phyloP scores from a whole-genome alignment of 2,329 filamentous ascomycete species.

The Metarhizium brunneum region DNA sequence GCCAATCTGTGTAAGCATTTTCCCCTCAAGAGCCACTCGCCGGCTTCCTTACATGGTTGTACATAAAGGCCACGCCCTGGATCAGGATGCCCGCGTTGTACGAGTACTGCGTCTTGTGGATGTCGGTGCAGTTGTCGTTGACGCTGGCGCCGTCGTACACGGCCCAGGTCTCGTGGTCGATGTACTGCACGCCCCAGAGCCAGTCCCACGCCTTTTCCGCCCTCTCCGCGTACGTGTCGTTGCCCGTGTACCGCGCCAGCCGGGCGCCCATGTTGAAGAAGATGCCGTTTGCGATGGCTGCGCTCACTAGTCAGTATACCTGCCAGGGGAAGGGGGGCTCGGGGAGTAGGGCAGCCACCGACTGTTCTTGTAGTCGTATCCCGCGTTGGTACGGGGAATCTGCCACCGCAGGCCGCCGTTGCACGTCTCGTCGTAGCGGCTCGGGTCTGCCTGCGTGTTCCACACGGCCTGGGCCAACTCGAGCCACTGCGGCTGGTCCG shows the following conservation, averaged over 20 bases:
- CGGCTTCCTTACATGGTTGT: conserved; percentile 32
- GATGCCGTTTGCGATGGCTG: conserved; percentile 43
- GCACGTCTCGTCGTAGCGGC: conserved; percentile 45
- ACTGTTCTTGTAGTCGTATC: conserved; percentile 66
- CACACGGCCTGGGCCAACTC: conserved; percentile 54
- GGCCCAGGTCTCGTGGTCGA: conserved; percentile 48
- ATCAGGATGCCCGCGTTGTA: conserved; percentile 46
- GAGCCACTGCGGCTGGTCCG: conserved; percentile 39
- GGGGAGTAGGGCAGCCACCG: conserved; percentile 2
- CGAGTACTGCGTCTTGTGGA: conserved; percentile 45
- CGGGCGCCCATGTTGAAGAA: conserved; percentile 58
- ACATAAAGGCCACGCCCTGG: conserved; percentile 48
- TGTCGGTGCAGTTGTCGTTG: conserved; percentile 37
- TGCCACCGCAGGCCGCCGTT: conserved; percentile 65
- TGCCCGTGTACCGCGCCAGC: conserved; percentile 59
- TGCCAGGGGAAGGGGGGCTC: not conserved
- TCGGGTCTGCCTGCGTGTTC: conserved; percentile 39
- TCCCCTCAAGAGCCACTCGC: too few relatives aligned
- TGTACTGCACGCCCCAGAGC: conserved; percentile 42
- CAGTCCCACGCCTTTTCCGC: conserved; percentile 55
- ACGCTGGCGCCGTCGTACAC: conserved; percentile 48
- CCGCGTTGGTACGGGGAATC: conserved; percentile 61
- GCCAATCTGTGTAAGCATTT: not conserved
- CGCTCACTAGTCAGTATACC: not conserved
- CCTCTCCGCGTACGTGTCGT: conserved; percentile 53